phyloP scores from a whole-genome alignment of 2,329 filamentous ascomycete genomes.

The Aschersonia sp. region DNA sequence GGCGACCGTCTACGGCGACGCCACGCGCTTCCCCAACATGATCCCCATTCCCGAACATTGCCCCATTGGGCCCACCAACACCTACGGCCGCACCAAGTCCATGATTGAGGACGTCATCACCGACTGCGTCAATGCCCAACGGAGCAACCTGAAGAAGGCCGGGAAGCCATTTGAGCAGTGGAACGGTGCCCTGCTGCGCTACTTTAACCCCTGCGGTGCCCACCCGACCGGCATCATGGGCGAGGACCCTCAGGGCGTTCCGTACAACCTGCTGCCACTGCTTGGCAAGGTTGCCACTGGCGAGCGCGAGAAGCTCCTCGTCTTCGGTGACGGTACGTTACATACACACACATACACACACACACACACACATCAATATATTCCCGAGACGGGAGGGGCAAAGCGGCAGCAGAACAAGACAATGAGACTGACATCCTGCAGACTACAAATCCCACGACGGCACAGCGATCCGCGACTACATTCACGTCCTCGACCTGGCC shows the following conservation, averaged over 20 bases:
- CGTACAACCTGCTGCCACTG: slow-evolving; percentile 88
- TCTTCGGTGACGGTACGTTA: slow-evolving; percentile 79
- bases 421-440: slow-evolving; percentile 20
- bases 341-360: no score
- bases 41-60: slow-evolving; percentile 97
- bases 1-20: slow-evolving; percentile 95
- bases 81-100: slow-evolving; percentile 93
- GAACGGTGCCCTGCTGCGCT: slow-evolving; percentile 86
- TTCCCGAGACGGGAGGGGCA: neutral
- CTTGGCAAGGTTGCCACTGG: slow-evolving; percentile 93
- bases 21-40: slow-evolving; percentile 92
- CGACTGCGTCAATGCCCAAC: slow-evolving; percentile 77
- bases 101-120: slow-evolving; percentile 85
- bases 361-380: neutral
- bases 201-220: slow-evolving; percentile 94
- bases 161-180: slow-evolving; percentile 67
- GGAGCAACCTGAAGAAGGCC: slow-evolving; percentile 66
- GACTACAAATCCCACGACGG: slow-evolving; percentile 86
- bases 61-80: slow-evolving; percentile 92
- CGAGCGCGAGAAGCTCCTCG: slow-evolving; percentile 82
- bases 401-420: neutral
- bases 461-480: slow-evolving; percentile 94
- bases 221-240: slow-evolving; percentile 96
- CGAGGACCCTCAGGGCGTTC: slow-evolving; percentile 89
- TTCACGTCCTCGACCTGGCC: slow-evolving; percentile 85